These are phyloP conservation scores for Bimuria novae-zelandiae DNA, from an alignment of 2,329 filamentous ascomycete species.

Conservation along the genomic window DNA sequence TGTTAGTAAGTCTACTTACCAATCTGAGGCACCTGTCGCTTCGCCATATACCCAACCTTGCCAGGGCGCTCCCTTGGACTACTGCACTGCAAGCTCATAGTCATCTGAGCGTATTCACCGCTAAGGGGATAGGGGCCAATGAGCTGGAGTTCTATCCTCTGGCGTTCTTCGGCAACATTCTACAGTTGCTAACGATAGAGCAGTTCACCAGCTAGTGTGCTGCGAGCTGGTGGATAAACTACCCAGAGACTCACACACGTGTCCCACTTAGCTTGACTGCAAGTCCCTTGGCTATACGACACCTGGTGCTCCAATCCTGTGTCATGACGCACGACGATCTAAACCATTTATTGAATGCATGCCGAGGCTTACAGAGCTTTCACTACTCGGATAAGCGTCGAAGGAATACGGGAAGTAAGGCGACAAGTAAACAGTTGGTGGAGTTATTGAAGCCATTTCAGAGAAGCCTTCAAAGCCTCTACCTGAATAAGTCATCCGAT, in stretches of 20 bases:
- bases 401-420: too few relatives aligned
- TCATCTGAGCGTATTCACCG: not conserved
- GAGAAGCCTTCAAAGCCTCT: not conserved
- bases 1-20: slow-evolving; percentile 5
- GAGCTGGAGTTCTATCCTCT: not conserved
- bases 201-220: not conserved
- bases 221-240: not conserved
- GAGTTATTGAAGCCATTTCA: not conserved
- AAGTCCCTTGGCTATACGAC: not conserved
- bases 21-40: not conserved
- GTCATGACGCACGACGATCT: not conserved
- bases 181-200: not conserved
- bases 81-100: not conserved
- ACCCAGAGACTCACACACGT: not conserved
- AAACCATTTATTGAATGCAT: not conserved
- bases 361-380: not conserved
- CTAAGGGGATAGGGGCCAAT: not conserved
- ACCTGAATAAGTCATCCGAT: not conserved
- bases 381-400: not conserved
- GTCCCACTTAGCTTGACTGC: not conserved
- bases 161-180: not conserved
- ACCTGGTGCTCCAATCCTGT: not conserved
- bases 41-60: not conserved
- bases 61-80: not conserved
- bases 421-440: not conserved